Evolutionary conservation across 2,329 filamentous ascomycete genomes (phyloP).

Genomic region (Amylocarpus encephaloides): DNA sequence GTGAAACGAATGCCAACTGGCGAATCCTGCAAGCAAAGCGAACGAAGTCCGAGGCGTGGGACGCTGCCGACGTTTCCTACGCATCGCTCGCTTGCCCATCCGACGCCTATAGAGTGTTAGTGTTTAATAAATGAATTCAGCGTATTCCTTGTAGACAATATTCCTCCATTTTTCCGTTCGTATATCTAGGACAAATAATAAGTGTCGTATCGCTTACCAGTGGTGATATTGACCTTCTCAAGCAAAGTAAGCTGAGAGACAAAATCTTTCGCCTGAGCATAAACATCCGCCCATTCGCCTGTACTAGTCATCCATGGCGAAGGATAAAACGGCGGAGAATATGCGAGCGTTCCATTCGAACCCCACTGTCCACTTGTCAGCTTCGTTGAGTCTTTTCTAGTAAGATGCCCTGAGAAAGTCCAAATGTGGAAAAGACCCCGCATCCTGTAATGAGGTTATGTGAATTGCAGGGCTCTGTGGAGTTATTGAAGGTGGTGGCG

Average conservation of each 20-base stretch:
- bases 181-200: no score
- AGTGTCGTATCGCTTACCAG: conserved; percentile 55
- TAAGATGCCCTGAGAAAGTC: conserved; percentile 5
- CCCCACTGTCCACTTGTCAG: neutral
- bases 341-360: conserved; percentile 2
- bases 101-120: neutral
- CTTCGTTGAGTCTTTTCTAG: conserved; percentile 1
- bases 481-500: no score
- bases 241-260: conserved; percentile 71
- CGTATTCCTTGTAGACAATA: no score
- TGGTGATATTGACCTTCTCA: conserved; percentile 91
- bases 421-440: conserved; percentile 5
- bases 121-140: conserved; percentile 1
- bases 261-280: conserved; percentile 59
- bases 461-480: no score
- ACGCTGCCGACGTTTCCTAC: conserved; percentile 27
- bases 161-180: no score
- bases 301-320: conserved; percentile 26
- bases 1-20: conserved; percentile 38
- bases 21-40: conserved; percentile 31
- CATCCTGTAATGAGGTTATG: conserved; percentile 6
- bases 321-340: conserved; percentile 25
- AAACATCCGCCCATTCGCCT: conserved; percentile 61
- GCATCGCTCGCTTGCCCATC: conserved; percentile 26
- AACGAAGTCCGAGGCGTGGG: conserved; percentile 30